A percentile compares a stretch with the other conserved stretches of the same genome.
Conservation (phyloP, 2,329 filamentous ascomycete genomes). For the Ophiocordyceps robertsii region DNA sequence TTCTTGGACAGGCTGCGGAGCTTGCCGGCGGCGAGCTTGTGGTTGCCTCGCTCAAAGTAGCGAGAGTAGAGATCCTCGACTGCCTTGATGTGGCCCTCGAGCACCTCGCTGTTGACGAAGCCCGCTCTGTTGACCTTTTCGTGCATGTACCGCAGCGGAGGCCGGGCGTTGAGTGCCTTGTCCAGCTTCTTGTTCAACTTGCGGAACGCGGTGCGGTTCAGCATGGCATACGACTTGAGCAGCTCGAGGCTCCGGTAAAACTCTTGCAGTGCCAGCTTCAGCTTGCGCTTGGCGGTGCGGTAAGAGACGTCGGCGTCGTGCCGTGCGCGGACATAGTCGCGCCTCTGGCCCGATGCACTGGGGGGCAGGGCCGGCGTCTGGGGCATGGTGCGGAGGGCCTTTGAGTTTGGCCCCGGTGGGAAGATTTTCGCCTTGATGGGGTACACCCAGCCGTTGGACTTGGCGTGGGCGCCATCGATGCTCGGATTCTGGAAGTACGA, state of each 20-base stretch:
- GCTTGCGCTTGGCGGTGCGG: conserved; percentile 74
- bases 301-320: conserved; percentile 55
- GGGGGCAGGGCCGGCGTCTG: conserved; percentile 29
- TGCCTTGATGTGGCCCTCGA: conserved; percentile 66
- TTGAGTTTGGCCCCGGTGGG: conserved; percentile 46
- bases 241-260: conserved; percentile 87
- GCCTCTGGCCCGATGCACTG: conserved; percentile 16
- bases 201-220: conserved; percentile 86
- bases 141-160: conserved; percentile 68
- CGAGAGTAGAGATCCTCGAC: conserved; percentile 87
- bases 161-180: conserved; percentile 71
- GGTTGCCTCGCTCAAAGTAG: conserved; percentile 89
- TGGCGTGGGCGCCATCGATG: conserved; percentile 14
- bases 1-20: conserved; percentile 58
- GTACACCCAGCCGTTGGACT: conserved; percentile 29
- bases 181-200: conserved; percentile 99
- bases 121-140: conserved; percentile 83
- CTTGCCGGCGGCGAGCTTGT: conserved; percentile 81
- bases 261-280: conserved; percentile 83
- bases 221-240: conserved; percentile 76
- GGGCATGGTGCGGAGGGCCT: conserved; percentile 41
- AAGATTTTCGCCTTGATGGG: conserved; percentile 42
- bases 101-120: conserved; percentile 79
- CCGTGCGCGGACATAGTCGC: conserved; percentile 39
- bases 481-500: conserved; percentile 8